Evolutionary conservation across 2,329 filamentous ascomycete genomes (phyloP).

Genomic region (Neonectria ditissima): DNA sequence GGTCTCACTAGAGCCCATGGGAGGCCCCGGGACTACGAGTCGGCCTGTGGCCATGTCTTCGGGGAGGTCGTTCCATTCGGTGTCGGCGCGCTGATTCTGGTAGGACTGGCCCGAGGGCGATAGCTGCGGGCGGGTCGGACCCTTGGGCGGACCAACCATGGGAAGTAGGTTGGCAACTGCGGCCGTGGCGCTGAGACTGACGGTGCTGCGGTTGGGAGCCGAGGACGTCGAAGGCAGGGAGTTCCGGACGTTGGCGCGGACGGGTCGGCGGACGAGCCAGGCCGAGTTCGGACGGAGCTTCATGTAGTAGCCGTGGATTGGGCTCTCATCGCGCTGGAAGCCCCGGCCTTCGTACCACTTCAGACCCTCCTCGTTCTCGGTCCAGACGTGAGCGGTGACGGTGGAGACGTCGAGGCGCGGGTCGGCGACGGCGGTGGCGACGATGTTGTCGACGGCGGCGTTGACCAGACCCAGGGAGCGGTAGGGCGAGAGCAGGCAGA

Average conservation of each 20-base stretch:
- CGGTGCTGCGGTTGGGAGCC: constrained; percentile 24
- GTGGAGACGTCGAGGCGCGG: constrained; percentile 54
- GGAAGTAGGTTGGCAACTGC: constrained; percentile 49
- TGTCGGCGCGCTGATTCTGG: constrained; percentile 69
- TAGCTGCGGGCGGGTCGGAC: constrained; percentile 36
- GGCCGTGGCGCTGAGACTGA: constrained; percentile 46
- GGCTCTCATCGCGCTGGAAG: constrained; percentile 62
- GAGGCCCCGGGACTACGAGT: constrained; percentile 42
- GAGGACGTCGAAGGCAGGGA: constrained; percentile 38
- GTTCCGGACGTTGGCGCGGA: constrained; percentile 46
- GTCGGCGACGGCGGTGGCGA: constrained; percentile 53
- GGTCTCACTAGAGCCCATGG: constrained; percentile 46
- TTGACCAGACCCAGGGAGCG: constrained; percentile 68
- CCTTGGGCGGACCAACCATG: constrained; percentile 40
- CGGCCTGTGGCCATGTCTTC: constrained; percentile 64
- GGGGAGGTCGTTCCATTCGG: constrained; percentile 75
- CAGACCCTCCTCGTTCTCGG: constrained; percentile 71
- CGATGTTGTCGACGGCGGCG: constrained; percentile 66
- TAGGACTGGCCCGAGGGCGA: constrained; percentile 60
- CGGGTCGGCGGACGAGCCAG: constrained; percentile 66
- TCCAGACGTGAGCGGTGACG: constrained; percentile 77
- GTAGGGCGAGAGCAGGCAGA: constrained; percentile 73
- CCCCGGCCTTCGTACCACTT: constrained; percentile 71
- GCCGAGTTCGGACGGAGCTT: constrained; percentile 71
- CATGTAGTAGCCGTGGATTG: constrained; percentile 71